These are phyloP conservation scores for Rauvolfia tetraphylla DNA, from an alignment of 257 asterid genomes.

Conservation along the genomic window DNA sequence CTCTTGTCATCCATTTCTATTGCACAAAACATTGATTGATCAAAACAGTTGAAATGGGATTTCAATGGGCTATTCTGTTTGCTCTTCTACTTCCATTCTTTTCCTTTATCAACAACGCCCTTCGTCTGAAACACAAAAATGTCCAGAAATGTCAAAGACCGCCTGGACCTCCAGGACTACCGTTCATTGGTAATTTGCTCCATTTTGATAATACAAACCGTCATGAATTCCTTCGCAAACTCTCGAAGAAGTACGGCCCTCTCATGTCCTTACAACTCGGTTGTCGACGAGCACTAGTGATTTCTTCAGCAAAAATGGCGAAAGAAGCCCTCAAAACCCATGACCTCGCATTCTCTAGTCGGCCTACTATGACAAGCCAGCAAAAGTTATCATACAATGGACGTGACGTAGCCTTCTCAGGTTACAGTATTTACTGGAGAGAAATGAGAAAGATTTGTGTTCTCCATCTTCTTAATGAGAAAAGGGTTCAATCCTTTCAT, in stretches of 20 bases:
- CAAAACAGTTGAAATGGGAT: neutral
- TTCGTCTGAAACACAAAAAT: neutral
- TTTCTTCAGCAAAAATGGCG: constrained; percentile 18
- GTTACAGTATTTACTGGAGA: constrained; percentile 1
- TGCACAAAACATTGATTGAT: too few relatives aligned
- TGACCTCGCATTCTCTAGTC: constrained; percentile 10
- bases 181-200: constrained; percentile 13
- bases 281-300: neutral
- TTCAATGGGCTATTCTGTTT: neutral
- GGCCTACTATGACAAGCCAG: neutral
- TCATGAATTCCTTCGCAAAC: neutral
- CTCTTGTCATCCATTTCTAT: too few relatives aligned
- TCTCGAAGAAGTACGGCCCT: constrained; percentile 15
- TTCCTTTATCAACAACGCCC: too few relatives aligned
- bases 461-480: constrained; percentile 3
- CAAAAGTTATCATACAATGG: constrained; percentile 15
- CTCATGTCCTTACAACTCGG: constrained; percentile 11
- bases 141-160: neutral
- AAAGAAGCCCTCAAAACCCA: constrained; percentile 9
- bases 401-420: constrained; percentile 7
- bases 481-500: constrained; percentile 10
- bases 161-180: constrained; percentile 18
- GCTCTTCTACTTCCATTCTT: neutral
- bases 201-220: neutral
- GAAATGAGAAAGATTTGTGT: constrained; percentile 11